Base-by-base conservation (phyloP, 2,329 filamentous ascomycete genomes). In the Elsinoe batatas region DNA sequence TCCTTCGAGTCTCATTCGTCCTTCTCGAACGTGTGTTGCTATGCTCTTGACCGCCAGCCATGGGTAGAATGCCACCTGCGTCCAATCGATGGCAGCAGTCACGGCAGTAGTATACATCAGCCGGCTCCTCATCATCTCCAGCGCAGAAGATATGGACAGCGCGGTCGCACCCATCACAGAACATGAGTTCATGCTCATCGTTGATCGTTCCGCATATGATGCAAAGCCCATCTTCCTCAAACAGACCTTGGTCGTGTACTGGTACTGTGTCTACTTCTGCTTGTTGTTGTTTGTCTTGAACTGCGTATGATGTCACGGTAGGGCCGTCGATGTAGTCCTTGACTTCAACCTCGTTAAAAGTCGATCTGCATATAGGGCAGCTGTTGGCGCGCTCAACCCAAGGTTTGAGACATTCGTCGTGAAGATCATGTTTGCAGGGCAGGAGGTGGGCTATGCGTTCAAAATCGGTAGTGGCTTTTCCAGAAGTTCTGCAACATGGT, bases 341-440 rank as follows among this genome's bases (percentile, higher is more conserved):
- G 59, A 98, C 83, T 68, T 93, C 83, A 62, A 98, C 91, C 64
- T 85, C 75, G 71, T 97, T 91, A 75, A 98, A 97, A 60, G 80
- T 83, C 64, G 88, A 87, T 63, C 93, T 87, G 73, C 93, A 98
- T 70, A 98, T 95, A 44, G 93, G 93, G 71, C 93, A 98, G 68
- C 91, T 96, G 72, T 97, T 98, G 61, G 93, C 91, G 70, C 94
- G 87, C 72, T 94, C 88, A 44, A 91, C 89, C 93, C 93, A 98
- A 63, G 90, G 88, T 64, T 87, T 86, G 63, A 98, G 79, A 71
- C 93, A 98, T 53, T 86, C 83, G 74, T 98, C 85, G 74, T 98
- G 93, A 63, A 98, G 78, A 63, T 91, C 81, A 76, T 98, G 94
- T 57, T 88, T 87, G 72, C 93, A 98, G 46, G 89, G 85, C 58